phyloP scores from a whole-genome alignment of 1,284 basidiomycete genomes.

The Ceraceosorus guamensis region DNA sequence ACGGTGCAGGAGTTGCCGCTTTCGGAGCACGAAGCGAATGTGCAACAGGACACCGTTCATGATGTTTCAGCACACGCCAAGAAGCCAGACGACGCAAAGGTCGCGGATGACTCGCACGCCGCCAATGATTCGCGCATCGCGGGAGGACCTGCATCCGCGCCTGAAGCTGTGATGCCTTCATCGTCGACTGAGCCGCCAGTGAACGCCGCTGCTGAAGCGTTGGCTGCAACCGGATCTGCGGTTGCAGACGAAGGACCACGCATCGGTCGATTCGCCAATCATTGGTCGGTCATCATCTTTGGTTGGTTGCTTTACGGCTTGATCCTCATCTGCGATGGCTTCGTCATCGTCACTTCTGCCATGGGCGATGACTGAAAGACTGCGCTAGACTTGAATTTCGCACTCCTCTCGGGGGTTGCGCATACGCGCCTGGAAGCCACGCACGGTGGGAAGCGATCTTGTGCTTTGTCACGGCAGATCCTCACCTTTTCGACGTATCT shows the following conservation, averaged over 20 bases:
- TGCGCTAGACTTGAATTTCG: too few species aligned
- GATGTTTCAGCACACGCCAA: neutral
- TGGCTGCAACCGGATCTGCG: too few species aligned
- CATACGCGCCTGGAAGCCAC: too few species aligned
- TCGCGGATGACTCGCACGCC: neutral
- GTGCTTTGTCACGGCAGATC: too few species aligned
- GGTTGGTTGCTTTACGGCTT: constrained; percentile 19
- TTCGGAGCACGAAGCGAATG: neutral
- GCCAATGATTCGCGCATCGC: neutral
- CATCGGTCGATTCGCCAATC: constrained; percentile 16
- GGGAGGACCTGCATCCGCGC: neutral
- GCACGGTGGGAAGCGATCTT: too few species aligned
- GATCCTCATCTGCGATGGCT: constrained; percentile 25
- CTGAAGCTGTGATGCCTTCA: neutral
- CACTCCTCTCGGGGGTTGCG: too few species aligned
- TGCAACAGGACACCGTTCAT: neutral
- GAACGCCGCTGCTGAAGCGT: neutral
- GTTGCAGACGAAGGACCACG: too few species aligned
- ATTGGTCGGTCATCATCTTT: constrained; percentile 17
- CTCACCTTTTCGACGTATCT: too few species aligned
- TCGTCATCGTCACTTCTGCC: constrained; percentile 21
- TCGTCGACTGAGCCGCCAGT: neutral
- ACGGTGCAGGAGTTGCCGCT: constrained; percentile 11
- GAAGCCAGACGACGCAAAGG: neutral
- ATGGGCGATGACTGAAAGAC: constrained; percentile 2